These are phyloP conservation scores for Phytophthora multivora DNA, from an alignment of 352 stramenopile genomes.

Conservation along the genomic window DNA sequence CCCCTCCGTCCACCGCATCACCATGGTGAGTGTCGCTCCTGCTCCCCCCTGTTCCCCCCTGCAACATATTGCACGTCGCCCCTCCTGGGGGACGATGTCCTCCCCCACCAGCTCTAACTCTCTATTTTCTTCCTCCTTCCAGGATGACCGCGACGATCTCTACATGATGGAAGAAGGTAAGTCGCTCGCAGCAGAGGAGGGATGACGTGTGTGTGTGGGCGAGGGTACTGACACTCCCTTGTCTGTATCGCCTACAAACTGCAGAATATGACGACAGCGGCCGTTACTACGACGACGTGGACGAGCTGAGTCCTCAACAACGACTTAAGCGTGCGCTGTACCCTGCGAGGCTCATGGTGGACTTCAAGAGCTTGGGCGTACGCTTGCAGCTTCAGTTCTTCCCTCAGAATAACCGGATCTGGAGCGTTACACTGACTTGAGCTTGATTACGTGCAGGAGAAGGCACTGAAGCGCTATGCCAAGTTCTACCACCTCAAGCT, in stretches of 20 bases:
- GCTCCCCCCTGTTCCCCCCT: background rate
- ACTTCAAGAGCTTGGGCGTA: slow-evolving; percentile 83
- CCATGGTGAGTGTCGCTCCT: slow-evolving; percentile 19
- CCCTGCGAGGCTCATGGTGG: slow-evolving; percentile 80
- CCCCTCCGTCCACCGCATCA: slow-evolving; percentile 7
- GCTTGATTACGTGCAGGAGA: slow-evolving; percentile 43
- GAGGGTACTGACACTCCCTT: slow-evolving; percentile 1
- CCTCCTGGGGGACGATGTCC: background rate
- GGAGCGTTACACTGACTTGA: background rate
- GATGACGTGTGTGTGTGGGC: background rate
- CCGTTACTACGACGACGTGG: slow-evolving; percentile 35
- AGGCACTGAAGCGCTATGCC: slow-evolving; percentile 77
- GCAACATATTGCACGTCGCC: background rate
- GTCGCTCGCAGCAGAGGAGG: background rate
- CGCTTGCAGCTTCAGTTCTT: slow-evolving; percentile 19
- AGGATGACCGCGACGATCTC: slow-evolving; percentile 55
- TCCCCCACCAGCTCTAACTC: slow-evolving; percentile 9
- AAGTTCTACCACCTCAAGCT: slow-evolving; percentile 82
- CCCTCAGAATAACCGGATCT: background rate
- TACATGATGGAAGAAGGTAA: slow-evolving; percentile 56
- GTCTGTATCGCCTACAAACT: background rate
- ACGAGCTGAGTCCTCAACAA: slow-evolving; percentile 33
- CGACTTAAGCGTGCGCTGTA: slow-evolving; percentile 64
- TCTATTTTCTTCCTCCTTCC: background rate
- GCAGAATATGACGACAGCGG: slow-evolving; percentile 39